Base-by-base conservation (phyloP, 2,329 filamentous ascomycete species). In the Fusarium sp. region DNA sequence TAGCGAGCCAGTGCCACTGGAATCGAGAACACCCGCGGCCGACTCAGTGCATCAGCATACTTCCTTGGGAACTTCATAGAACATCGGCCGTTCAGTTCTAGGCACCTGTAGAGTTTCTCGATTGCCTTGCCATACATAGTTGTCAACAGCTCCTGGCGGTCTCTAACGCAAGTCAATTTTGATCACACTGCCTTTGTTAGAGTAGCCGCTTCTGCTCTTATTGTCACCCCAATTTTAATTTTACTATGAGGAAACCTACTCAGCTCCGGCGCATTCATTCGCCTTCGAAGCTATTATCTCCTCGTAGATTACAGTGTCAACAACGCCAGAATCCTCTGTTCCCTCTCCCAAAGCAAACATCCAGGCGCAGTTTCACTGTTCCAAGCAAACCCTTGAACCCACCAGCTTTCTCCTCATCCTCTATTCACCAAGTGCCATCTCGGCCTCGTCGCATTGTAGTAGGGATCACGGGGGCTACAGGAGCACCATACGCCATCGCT, bases 391-490 rank as follows among this genome's bases (percentile, higher is more conserved):
- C 18, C 2, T 14, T 32, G 20, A 45, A n/a, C 22, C 26, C 22
- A 15, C 28, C 38, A n/a, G 24, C 28, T 20, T 32, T 57, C 13
- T 2, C 18, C n/a, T 17, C 54, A n/a, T 17, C 54, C 3, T 47
- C 54, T 35, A 20, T 57, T 35, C 54, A 47, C 3, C 28, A 20
- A 35, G 32, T 22, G 28, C 54, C 54, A 35, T 44, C 39, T 22
- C 54, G 39, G 18, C 28, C 54, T 45, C 54, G 39, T 14, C 54
- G 81, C 14, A 86, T 87, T 63, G 81, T 88, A 3, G 81, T 88
- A 10, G 86, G 81, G n/a, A 84, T 88, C 63, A 87, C 86, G 4
- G 86, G 86, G 5, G 86, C 86, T 3, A 88, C 86, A 1, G 86
- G 86, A 8, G 80, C 85, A 3, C 75, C 82, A 6, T 79, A 84